Base-by-base conservation (phyloP, 2,329 filamentous ascomycete genomes). In the Fusarium camptoceras region DNA sequence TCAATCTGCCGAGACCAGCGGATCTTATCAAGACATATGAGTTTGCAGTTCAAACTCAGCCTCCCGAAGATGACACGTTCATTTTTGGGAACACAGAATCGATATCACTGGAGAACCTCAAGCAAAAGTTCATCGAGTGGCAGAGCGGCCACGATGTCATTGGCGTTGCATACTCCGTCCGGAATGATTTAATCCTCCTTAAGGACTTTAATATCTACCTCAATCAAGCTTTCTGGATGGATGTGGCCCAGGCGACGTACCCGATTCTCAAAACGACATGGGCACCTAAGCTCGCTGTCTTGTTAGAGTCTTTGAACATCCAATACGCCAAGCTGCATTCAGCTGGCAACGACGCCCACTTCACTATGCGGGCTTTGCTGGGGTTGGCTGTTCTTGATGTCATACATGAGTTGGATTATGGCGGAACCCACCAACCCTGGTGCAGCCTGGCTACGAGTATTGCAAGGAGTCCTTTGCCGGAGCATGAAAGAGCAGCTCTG, bases 341-440 rank as follows among this genome's bases (percentile, higher is more conserved):
- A 5, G 54, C 71, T 18, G 76, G 75, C 2, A 79, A 78, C 41
- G 76, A 78, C 48, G 80, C 83, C 80, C 68, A 74, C 54, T 78
- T 76, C 30, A 59, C 66, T 11, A 61, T 77, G 25, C 67, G 12
- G 70, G 76, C 4, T 48, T 81, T 5, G 82, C 83, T 6, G 75
- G 80, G 55, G 79, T 12, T 60, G 82, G 75, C 78, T 85, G 9
- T 78, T 64, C 39, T 82, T 83, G 51, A 79, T 85, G 43, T 55
- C 9, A 30, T 18, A 31, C 48, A 28, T 11, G 42, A 66, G 27
- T 30, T 44, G n/a, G 22, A 49, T 5, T 6, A 43, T 31, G 30
- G 31, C 14, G 25, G 20, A 27, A 9, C 24, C 30, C n/a, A 65
- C 11, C 66, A 54, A 12, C 4, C 22, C 7, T 71, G 67, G 67